Base-by-base conservation (phyloP, 768 basidiomycete species). In the Lentinus brumalis region DNA sequence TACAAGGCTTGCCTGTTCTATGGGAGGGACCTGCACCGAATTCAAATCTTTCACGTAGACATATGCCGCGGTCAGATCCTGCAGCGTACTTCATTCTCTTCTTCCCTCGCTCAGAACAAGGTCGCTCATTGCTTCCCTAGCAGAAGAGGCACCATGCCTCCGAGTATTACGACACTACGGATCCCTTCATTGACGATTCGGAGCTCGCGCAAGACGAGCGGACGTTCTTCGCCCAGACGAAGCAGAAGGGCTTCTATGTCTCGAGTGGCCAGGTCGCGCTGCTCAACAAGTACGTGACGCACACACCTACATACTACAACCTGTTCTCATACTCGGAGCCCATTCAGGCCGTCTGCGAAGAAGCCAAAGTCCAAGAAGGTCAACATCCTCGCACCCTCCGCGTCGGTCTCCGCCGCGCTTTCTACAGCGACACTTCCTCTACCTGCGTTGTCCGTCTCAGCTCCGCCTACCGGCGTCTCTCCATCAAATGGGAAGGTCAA, bases 171-270 rank as follows among this genome's bases (percentile, higher is more conserved):
- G 96, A 99, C 76, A 79, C 88, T 18, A 77, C 81, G 0, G 97
- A 99, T 76, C 91, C 93, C 0, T 98, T 98, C 77, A 97, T 99
- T 70, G 97, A 99, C 79, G 97, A 99, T 75, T 93, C 94, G 1
- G 96, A 98, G 70, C 79, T 96, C 57, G 88, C 86, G 29, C 77
- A 96, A 49, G 96, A 98, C 77, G 87, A 96, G 70, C 88, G 96
- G 5, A 94, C 90, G 2, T 93, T 84, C 76, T 91, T 95, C 67
- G 93, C 91, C 5, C 88, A 93, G 73, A 96, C 96, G 5, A 93
- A 91, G 73, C 93, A 96, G 68, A 87, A 90, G 60, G 94, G 93
- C 1, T 97, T 96, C 78, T 96, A 95, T 69, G 95, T 98, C 10
- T 91, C 89, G 6, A 84, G 84, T 35, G 95, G 95, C 2, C 89